Conservation (phyloP, 1,284 basidiomycete genomes). For the Kwoniella shivajii region DNA sequence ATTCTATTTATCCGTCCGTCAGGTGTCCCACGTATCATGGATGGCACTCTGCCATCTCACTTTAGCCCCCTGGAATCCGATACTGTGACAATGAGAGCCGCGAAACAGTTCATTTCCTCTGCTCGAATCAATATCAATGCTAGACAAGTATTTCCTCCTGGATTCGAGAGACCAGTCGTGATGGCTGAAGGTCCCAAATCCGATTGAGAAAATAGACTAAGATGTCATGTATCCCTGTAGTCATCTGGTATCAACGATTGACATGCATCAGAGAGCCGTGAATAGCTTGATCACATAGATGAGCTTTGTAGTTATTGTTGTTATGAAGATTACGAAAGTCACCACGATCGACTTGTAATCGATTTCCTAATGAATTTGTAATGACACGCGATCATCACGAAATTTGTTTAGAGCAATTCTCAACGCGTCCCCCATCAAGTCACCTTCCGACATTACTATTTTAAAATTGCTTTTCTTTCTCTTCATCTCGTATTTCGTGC, state of each 20-base stretch:
- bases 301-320: no score
- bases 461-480: not conserved
- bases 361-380: not conserved
- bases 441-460: constrained; percentile 2
- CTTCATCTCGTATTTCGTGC: not conserved
- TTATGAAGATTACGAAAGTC: no score
- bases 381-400: no score
- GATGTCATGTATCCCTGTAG: not conserved
- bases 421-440: not conserved
- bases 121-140: constrained; percentile 80
- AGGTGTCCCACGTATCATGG: constrained; percentile 86
- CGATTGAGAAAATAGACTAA: not conserved
- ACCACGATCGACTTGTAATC: not conserved
- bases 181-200: not conserved
- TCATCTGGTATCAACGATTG: no score
- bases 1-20: no score
- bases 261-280: no score
- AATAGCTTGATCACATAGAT: no score
- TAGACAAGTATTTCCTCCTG: constrained; percentile 65
- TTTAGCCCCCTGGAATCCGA: constrained; percentile 53
- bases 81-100: constrained; percentile 55
- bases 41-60: constrained; percentile 70
- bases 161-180: constrained; percentile 27
- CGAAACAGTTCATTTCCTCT: constrained; percentile 58
- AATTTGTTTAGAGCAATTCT: no score